A percentile compares a stretch with the other conserved stretches of the same genome.
Evolutionary conservation across 2,329 filamentous ascomycete genomes (phyloP).

Genomic region (Malbranchea zuffiana): DNA sequence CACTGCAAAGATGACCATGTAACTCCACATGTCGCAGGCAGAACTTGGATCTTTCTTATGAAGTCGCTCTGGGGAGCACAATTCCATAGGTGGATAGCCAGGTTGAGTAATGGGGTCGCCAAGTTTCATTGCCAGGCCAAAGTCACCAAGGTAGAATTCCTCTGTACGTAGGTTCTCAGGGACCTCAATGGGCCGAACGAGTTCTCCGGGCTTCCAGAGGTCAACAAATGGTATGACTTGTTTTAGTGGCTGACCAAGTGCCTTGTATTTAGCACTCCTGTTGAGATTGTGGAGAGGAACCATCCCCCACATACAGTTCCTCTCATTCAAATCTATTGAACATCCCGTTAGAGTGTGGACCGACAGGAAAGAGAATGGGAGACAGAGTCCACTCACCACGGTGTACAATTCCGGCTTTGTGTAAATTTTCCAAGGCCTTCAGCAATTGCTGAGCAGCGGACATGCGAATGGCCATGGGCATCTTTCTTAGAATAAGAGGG

Average conservation of each 20-base stretch:
- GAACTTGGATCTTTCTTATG: conserved; percentile 7
- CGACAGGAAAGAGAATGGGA: not conserved
- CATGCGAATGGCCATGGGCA: conserved; percentile 10
- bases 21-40: conserved; percentile 15
- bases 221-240: not conserved
- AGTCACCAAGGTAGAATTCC: conserved; percentile 12
- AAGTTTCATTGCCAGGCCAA: conserved; percentile 9
- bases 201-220: conserved; percentile 7
- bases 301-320: conserved; percentile 12
- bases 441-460: conserved; percentile 11
- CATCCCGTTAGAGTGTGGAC: conserved; percentile 1
- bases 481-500: not conserved
- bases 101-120: not conserved
- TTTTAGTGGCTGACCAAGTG: conserved; percentile 9
- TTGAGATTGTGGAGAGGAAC: conserved; percentile 7
- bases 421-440: conserved; percentile 8
- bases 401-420: conserved; percentile 10
- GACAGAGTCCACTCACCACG: conserved; percentile 7
- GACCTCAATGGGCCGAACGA: conserved; percentile 7
- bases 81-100: conserved; percentile 5
- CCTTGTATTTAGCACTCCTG: conserved; percentile 7
- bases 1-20: conserved; percentile 12
- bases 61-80: conserved; percentile 10
- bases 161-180: conserved; percentile 5
- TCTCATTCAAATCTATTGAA: conserved; percentile 9